Evolutionary conservation across 306 rosid genomes (phyloP), one percentile per base, ranked within the genome.

Genomic region (Corylus heterophylla): DNA sequence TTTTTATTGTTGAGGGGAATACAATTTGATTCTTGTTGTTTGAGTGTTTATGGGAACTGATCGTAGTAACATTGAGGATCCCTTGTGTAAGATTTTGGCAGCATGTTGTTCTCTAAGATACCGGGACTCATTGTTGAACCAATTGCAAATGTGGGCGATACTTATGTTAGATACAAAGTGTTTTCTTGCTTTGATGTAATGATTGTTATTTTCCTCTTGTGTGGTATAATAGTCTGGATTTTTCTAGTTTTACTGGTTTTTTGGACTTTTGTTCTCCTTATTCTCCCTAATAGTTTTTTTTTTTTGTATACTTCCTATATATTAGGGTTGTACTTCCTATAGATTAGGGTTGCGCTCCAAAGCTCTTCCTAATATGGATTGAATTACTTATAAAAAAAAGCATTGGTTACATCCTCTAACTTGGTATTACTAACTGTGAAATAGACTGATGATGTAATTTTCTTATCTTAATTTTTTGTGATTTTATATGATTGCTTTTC

Each of bases 401-500:
- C 44, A 39, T 62, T 62, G 25, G 69, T 29, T 62, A 29, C 45
- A 62, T 5, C n/a, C 69, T 31, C 39, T 29, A 62, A 31, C 18
- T 63, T 13, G 9, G 20, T 31, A 35, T 14, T 22, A 29, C 5
- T 31, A 14, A 63, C 69, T 31, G 2, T 31, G 42, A 31, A 63
- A 63, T 63, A 31, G 5, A 39, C 47, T 5, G 17, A 14, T 63
- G 12, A 14, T 35, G 18, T 31, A 31, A 35, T 63, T 63, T 29
- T 63, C 20, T 31, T 31, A 12, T 63, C n/a, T 63, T 45, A 31
- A 37, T 66, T 39, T 37, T 27, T 54, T 37, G 45, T 20, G 45
- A 48, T 7, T 10, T 50, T 79, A 78, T 29, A 29, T 80, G 50
- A 59, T 83, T 75, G 35, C 59, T 77, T 71, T 69, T 64, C 73